Base-by-base conservation (phyloP, 2,329 filamentous ascomycete genomes). In the Triangularia setosa region DNA sequence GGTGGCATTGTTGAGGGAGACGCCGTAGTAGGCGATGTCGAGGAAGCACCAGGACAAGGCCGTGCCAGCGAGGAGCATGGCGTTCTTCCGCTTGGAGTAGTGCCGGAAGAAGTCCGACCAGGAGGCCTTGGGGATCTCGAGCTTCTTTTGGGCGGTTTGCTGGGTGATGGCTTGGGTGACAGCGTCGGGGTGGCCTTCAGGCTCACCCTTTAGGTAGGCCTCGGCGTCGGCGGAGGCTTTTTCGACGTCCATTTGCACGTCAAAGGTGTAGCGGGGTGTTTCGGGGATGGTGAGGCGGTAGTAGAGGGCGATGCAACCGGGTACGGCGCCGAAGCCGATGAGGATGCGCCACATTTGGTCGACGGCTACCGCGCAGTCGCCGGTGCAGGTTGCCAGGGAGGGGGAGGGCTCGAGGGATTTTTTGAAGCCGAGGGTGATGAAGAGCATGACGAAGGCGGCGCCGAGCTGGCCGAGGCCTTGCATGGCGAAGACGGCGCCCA, bases 261-360 rank as follows among this genome's bases (percentile, higher is more conserved):
- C 91, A 71, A 95, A 94, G 27, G 92, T 95, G 79, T 95, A 96
- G 27, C 92, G 90, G 60, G 92, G 91, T 33, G 91, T 94, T 79
- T 96, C 92, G 24, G 92, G 92, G 69, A 96, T 94, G 60, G 91
- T 95, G 3, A 95, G 69, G 56, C 79, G 78, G 78, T 88, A 95
- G 81, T 95, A 95, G 18, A 96, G 85, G 21, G 92, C 91, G 67
- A 93, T 87, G 74, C 87, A 91, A 53, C 89, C 91, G 1, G 91
- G 91, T 8, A 95, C 85, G 54, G 90, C 90, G 69, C 91, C 91
- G 72, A 93, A 90, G 12, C 91, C 91, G 72, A 95, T 91, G 58
- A 95, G 83, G 14, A 87, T 83, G 69, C 91, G 85, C 91, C 91
- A 95, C 89, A 93, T 93, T 82, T 92, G 93, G 79, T 95, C 91